Base-by-base conservation (phyloP, 352 stramenopile genomes). In the Peronospora belbahrii region DNA sequence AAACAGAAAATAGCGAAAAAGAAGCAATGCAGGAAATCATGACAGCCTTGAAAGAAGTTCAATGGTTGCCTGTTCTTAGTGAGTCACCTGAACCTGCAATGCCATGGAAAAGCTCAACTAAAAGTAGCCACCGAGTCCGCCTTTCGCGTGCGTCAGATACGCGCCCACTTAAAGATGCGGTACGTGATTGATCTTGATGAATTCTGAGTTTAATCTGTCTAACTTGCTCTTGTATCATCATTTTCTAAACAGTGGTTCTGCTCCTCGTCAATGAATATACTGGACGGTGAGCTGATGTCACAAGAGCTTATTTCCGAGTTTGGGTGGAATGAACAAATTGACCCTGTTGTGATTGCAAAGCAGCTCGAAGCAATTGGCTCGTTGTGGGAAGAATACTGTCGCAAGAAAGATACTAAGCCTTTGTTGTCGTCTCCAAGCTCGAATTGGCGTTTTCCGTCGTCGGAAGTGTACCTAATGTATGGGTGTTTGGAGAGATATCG, bases 401-500 rank as follows among this genome's bases (percentile, higher is more conserved):
- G 24, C 14, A 60, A 46, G 6, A 39, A 45, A 27, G 33, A 56
- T n/a, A 39, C n/a, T 33, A 24, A 6, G 41, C 28, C 3, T 25
- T 6, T 19, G 2, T 19, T 33, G 8, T n/a, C 25, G 24, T 53
- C 36, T 10, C n/a, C 23, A 17, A 48, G 6, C 36, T 19, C 25
- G 30, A 30, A 17, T 45, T 68, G 56, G 48, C 56, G 48, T 17
- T 74, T 74, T 30, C 54, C 63, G 6, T 50, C 78, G 39, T 57
- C 70, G 22, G 67, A 86, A 56, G 56, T 76, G 0, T 67, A 76
- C 25, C 25, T 58, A 14, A 67, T 90, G 45, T 90, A 90, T 39
- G 56, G 73, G 14, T 36, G 53, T 6, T 48, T 89, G 4, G 73
- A 87, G n/a, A 52, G 37, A 31, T 60, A 56, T 37, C 45, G 56